Conservation (phyloP, 2,329 filamentous ascomycete species). For the Exophiala aquamarina region DNA sequence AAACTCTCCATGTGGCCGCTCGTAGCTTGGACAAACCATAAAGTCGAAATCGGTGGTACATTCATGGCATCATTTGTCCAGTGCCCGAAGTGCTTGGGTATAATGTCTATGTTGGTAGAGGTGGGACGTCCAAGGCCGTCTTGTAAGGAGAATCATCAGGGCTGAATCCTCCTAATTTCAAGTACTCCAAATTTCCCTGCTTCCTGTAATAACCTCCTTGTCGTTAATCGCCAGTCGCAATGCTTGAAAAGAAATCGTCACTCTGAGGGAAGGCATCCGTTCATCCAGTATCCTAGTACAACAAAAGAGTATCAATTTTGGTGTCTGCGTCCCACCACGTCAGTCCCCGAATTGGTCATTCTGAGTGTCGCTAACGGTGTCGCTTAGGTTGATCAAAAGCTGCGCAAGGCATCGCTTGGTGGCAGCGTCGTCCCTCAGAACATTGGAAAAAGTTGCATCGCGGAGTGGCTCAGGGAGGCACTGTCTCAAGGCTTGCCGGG, state of each 20-base stretch:
- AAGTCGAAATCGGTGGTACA: not conserved
- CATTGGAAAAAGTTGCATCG: slow-evolving; percentile 94
- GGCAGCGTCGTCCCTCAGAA: slow-evolving; percentile 92
- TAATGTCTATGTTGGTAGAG: slow-evolving; percentile 16
- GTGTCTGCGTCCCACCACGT: not conserved
- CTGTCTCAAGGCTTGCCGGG: slow-evolving; percentile 89
- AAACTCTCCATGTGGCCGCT: no score
- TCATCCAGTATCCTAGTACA: slow-evolving; percentile 16
- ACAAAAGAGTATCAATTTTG: slow-evolving; percentile 8
- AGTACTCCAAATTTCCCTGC: slow-evolving; percentile 19
- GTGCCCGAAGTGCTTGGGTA: slow-evolving; percentile 8
- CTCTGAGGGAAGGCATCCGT: slow-evolving; percentile 19
- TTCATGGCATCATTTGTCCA: not conserved
- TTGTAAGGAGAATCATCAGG: slow-evolving; percentile 11
- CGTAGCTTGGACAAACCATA: not conserved
- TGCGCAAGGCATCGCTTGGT: slow-evolving; percentile 98
- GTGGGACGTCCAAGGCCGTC: slow-evolving; percentile 6
- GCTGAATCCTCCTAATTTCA: slow-evolving; percentile 5
- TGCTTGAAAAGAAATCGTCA: slow-evolving; percentile 22
- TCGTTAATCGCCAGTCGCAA: slow-evolving; percentile 21
- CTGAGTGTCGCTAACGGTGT: slow-evolving; percentile 66
- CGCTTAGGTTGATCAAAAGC: slow-evolving; percentile 91
- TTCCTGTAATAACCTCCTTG: slow-evolving; percentile 17
- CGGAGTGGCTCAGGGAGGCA: slow-evolving; percentile 98
- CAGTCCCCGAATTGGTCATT: slow-evolving; percentile 28